phyloP scores from a whole-genome alignment of 2,329 filamentous ascomycete genomes.

The Xylaria sp. region DNA sequence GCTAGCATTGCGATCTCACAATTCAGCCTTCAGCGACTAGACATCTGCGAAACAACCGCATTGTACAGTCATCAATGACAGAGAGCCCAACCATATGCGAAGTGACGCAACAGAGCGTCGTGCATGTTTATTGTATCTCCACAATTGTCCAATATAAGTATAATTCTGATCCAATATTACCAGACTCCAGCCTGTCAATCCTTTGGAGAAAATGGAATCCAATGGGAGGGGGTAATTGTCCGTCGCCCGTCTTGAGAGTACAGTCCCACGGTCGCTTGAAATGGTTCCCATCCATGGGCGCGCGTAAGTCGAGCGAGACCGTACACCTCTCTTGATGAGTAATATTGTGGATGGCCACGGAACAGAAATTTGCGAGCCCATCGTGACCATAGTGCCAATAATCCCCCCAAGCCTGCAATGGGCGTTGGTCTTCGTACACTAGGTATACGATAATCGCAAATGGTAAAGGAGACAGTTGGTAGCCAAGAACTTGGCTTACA shows the following conservation, averaged over 20 bases:
- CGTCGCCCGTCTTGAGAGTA: constrained; percentile 5
- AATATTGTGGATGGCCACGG: background rate
- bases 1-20: constrained; percentile 4
- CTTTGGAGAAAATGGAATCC: constrained; percentile 25
- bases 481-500: constrained; percentile 18
- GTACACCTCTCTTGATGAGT: background rate
- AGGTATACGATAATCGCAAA: constrained; percentile 4
- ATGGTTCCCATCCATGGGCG: background rate
- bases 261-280: constrained; percentile 7
- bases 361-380: background rate
- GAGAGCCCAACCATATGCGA: constrained; percentile 17
- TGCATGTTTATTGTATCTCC: constrained; percentile 24
- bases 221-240: constrained; percentile 14
- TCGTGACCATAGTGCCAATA: constrained; percentile 10
- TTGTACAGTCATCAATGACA: constrained; percentile 4
- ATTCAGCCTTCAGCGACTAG: background rate
- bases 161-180: constrained; percentile 20
- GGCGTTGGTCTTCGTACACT: background rate
- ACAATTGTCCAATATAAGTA: constrained; percentile 22
- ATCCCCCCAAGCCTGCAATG: background rate
- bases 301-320: background rate
- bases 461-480: constrained; percentile 1
- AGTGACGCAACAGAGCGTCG: constrained; percentile 31
- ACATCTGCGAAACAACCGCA: background rate
- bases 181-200: constrained; percentile 25